phyloP scores from a whole-genome alignment of 345 rosid genomes.

The Brassica carinata region DNA sequence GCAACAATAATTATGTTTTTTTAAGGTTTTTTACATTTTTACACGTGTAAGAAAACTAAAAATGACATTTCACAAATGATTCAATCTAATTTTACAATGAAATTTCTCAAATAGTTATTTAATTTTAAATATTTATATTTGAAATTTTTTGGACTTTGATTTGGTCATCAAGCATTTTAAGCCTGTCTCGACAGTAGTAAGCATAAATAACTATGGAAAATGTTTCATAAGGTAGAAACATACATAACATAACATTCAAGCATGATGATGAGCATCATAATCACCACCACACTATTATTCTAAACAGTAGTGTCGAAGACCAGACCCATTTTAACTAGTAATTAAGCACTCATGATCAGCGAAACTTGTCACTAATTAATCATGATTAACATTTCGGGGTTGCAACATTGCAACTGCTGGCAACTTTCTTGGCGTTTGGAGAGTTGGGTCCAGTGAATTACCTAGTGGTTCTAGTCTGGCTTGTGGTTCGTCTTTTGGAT shows the following conservation, averaged over 20 bases:
- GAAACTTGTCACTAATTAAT: conserved; percentile 10
- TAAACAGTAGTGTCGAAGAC: not conserved
- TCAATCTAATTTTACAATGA: no score
- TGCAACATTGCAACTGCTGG: conserved; percentile 45
- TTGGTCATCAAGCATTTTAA: no score
- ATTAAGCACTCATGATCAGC: conserved; percentile 17
- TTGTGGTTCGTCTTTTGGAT: no score
- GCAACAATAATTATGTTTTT: no score
- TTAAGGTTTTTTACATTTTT: no score
- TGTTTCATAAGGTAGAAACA: conserved; percentile 8
- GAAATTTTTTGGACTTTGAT: no score
- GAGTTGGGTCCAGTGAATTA: no score
- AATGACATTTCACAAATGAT: no score
- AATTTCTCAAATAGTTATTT: no score
- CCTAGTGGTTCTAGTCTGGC: no score
- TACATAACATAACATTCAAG: not conserved
- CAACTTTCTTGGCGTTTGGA: conserved; percentile 51
- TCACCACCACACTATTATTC: conserved; percentile 20
- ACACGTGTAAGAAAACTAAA: no score
- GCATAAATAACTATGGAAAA: not conserved
- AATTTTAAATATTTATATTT: no score
- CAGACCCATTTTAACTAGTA: conserved; percentile 1
- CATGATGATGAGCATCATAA: conserved; percentile 1
- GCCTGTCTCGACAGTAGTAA: not conserved
- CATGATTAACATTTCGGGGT: conserved; percentile 50